phyloP scores from a whole-genome alignment of 352 stramenopile genomes.

The Albugo laibachii region DNA sequence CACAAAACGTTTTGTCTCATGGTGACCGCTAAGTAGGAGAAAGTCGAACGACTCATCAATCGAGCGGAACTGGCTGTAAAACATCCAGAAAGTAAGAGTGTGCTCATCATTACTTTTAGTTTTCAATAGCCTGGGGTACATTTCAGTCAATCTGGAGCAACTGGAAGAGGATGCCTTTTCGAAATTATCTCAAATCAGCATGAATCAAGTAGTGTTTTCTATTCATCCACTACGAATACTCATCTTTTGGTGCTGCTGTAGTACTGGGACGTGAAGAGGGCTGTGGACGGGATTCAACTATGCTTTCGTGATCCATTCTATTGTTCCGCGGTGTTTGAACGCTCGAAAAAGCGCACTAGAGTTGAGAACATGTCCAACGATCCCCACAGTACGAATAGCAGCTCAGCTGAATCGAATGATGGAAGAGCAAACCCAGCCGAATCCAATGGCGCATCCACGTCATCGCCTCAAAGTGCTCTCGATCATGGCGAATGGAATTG shows the following conservation, averaged over 20 bases:
- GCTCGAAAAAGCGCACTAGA: neutral
- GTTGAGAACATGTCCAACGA: neutral
- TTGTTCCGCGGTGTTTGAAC: slow-evolving; percentile 24
- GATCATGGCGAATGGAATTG: slow-evolving; percentile 48
- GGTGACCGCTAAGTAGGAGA: slow-evolving; percentile 23
- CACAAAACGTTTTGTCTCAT: neutral
- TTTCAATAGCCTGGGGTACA: neutral
- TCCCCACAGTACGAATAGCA: too few relatives aligned
- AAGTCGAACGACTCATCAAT: slow-evolving; percentile 65
- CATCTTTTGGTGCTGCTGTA: too few relatives aligned
- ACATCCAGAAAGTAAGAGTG: slow-evolving; percentile 27
- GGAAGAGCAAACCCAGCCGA: too few relatives aligned
- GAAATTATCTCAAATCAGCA: slow-evolving; percentile 14
- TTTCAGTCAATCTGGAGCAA: slow-evolving; percentile 63
- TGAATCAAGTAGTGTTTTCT: too few relatives aligned
- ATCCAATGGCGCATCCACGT: neutral
- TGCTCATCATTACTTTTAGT: neutral
- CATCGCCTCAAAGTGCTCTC: slow-evolving; percentile 15
- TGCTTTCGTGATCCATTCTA: slow-evolving; percentile 59
- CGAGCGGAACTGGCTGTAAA: slow-evolving; percentile 66
- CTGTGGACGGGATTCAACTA: slow-evolving; percentile 57
- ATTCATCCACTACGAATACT: too few relatives aligned
- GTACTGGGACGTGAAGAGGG: slow-evolving; percentile 46
- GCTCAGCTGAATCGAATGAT: too few relatives aligned
- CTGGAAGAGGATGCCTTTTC: slow-evolving; percentile 58